Percentiles rank a stretch among this genome's conserved stretches.
Conservation (phyloP, 345 rosid species). For the Noccaea bulbosa region DNA sequence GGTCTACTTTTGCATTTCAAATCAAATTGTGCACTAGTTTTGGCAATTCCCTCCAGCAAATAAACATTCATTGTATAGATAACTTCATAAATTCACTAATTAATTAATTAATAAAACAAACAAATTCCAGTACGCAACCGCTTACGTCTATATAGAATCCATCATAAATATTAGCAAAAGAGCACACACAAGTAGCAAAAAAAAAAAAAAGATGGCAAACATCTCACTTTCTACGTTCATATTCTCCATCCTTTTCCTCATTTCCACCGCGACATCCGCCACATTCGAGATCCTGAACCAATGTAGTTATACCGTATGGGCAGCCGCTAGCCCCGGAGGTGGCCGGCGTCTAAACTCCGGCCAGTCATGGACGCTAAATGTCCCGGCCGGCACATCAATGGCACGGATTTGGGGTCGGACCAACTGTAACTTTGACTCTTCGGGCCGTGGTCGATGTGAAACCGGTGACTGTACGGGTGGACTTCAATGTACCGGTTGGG, state of each 20-base stretch:
- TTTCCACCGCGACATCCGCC: conserved; percentile 44
- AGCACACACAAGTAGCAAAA: conserved; percentile 8
- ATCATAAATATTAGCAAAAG: neutral
- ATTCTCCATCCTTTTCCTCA: conserved; percentile 20
- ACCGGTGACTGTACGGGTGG: conserved; percentile 61
- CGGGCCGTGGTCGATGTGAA: conserved; percentile 48
- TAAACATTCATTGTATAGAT: conserved; percentile 23
- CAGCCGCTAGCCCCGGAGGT: conserved; percentile 54
- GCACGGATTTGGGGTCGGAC: conserved; percentile 50
- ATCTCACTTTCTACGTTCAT: conserved; percentile 26
- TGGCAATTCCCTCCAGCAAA: too few species aligned
- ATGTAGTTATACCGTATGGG: conserved; percentile 55
- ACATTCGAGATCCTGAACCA: conserved; percentile 48
- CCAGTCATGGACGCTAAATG: conserved; percentile 39
- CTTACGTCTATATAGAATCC: conserved; percentile 32
- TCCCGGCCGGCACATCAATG: conserved; percentile 40
- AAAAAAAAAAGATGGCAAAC: conserved; percentile 27
- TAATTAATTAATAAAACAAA: conserved; percentile 2
- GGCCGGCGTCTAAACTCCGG: conserved; percentile 37
- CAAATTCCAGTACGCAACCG: neutral
- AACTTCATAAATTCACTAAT: neutral
- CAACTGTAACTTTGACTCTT: conserved; percentile 45
- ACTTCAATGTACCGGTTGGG: conserved; percentile 52
- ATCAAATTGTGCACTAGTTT: too few species aligned
- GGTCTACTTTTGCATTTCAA: too few species aligned